Percentiles rank a stretch among this genome's conserved stretches.
phyloP scores from a whole-genome alignment of 768 basidiomycete genomes.

The Goffeauzyma gilvescens region DNA sequence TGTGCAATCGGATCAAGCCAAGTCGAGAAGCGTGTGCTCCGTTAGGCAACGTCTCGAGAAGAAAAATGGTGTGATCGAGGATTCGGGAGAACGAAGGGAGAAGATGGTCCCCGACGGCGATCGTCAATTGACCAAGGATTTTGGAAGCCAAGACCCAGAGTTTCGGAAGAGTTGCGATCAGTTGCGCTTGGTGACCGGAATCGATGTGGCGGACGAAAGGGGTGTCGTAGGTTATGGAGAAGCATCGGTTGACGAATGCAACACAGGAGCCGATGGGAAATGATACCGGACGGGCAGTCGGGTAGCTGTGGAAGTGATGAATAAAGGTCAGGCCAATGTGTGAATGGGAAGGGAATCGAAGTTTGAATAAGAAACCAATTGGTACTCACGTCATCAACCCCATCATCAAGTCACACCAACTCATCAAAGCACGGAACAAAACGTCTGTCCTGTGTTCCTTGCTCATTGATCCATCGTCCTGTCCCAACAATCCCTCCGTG shows the following conservation, averaged over 20 bases:
- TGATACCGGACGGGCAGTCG: constrained; percentile 23
- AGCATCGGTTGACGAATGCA: constrained; percentile 19
- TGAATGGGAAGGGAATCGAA: too few species aligned
- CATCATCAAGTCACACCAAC: constrained; percentile 16
- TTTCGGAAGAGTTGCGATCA: constrained; percentile 15
- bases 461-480: constrained; percentile 4
- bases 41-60: constrained; percentile 17
- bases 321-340: background rate
- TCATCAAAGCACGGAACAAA: constrained; percentile 9
- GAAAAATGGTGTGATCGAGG: constrained; percentile 23
- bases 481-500: background rate
- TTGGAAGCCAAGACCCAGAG: constrained; percentile 16
- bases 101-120: constrained; percentile 23
- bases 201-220: constrained; percentile 21
- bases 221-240: constrained; percentile 19
- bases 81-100: constrained; percentile 23
- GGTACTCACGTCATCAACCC: constrained; percentile 19
- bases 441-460: background rate
- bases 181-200: constrained; percentile 21
- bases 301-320: constrained; percentile 7
- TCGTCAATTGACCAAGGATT: too few species aligned
- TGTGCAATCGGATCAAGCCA: constrained; percentile 16
- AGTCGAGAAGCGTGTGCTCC: constrained; percentile 9
- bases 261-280: constrained; percentile 26
- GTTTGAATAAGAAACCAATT: too few species aligned